These are phyloP conservation scores for Scopulariopsis brevicaulis DNA, from an alignment of 2,329 filamentous ascomycete genomes.

Conservation along the genomic window DNA sequence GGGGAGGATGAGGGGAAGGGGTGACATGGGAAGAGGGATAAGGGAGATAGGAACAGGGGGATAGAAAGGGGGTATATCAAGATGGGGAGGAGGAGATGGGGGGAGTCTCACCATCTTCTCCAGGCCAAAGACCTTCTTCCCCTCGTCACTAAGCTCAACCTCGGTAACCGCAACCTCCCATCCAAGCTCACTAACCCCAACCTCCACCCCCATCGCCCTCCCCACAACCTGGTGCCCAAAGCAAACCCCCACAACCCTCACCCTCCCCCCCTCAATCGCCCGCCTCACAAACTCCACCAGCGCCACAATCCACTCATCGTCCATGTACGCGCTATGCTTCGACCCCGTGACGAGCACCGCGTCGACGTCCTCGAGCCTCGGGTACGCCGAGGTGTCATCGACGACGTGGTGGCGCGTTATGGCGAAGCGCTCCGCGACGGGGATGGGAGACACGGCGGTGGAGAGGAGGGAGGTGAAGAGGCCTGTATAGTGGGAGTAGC, in stretches of 20 bases:
- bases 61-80: not conserved
- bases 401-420: constrained; percentile 65
- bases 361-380: constrained; percentile 63
- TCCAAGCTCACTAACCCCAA: constrained; percentile 54
- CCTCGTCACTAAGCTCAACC: constrained; percentile 55
- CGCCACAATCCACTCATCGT: constrained; percentile 63
- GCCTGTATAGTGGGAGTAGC: constrained; percentile 62
- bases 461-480: constrained; percentile 53
- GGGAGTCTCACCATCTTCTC: constrained; percentile 38
- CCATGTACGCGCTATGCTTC: constrained; percentile 63
- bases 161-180: constrained; percentile 76
- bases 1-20: not conserved
- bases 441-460: constrained; percentile 30
- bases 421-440: constrained; percentile 34
- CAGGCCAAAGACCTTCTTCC: constrained; percentile 59
- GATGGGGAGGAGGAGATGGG: not conserved
- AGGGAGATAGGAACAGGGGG: not conserved
- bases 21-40: not conserved
- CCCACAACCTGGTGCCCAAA: constrained; percentile 83
- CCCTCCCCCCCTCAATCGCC: constrained; percentile 46
- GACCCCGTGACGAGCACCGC: constrained; percentile 71
- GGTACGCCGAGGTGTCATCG: constrained; percentile 52
- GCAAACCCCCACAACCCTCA: constrained; percentile 70
- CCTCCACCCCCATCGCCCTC: constrained; percentile 56
- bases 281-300: constrained; percentile 56